A percentile compares a stretch with the other conserved stretches of the same genome.
Evolutionary conservation across 441 rosid genomes (phyloP).

Genomic region (Manihot esculenta): DNA sequence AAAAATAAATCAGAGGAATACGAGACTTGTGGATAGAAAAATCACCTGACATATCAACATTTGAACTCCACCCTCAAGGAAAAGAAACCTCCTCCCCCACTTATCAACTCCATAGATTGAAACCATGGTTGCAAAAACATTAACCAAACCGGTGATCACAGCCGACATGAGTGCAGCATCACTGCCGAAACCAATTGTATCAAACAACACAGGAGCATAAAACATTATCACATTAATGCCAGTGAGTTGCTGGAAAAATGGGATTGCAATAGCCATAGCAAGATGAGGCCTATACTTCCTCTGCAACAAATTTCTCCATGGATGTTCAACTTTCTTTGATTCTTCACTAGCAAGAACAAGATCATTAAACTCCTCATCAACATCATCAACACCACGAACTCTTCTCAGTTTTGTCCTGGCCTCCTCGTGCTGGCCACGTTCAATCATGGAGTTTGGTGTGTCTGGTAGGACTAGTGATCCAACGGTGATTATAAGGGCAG

Average conservation of each 20-base stretch:
- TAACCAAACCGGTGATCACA: constrained; percentile 71
- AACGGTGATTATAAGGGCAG: constrained; percentile 67
- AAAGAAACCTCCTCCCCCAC: constrained; percentile 77
- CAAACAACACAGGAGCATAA: constrained; percentile 83
- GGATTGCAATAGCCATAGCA: constrained; percentile 64
- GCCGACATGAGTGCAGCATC: constrained; percentile 79
- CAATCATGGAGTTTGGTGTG: constrained; percentile 85
- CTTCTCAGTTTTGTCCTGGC: constrained; percentile 49
- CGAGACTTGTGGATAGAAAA: no score
- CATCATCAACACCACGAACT: constrained; percentile 58
- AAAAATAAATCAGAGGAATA: no score
- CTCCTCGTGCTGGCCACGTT: constrained; percentile 52
- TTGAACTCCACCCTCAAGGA: constrained; percentile 76
- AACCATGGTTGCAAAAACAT: constrained; percentile 59
- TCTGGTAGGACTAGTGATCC: constrained; percentile 79
- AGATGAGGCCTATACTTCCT: constrained; percentile 74
- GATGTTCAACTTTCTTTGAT: constrained; percentile 58
- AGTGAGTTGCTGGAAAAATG: constrained; percentile 81
- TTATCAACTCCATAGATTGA: constrained; percentile 77
- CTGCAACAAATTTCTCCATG: constrained; percentile 64
- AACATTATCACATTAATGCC: constrained; percentile 92
- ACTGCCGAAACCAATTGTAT: constrained; percentile 58
- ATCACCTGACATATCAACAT: constrained; percentile 73
- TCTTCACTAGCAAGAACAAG: constrained; percentile 64
- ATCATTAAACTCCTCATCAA: constrained; percentile 66